phyloP scores from a whole-genome alignment of 176 grass and related monocot genomes.

The Avena atlantica region DNA sequence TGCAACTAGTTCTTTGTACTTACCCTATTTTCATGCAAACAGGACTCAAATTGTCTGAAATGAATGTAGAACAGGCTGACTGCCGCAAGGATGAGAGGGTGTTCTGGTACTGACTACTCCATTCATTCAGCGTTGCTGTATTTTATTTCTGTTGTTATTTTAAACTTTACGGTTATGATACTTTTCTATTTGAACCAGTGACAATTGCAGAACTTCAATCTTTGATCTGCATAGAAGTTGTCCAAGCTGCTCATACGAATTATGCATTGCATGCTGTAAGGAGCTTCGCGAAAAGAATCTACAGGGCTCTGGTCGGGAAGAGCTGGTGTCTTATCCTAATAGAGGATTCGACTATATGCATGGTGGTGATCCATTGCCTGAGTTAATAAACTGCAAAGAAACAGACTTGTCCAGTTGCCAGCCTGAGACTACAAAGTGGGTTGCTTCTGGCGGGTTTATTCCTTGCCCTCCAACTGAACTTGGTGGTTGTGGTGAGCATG shows the following conservation, averaged over 20 bases:
- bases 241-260: conserved; percentile 61
- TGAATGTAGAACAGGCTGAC: conserved; percentile 49
- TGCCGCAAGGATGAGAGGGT: conserved; percentile 62
- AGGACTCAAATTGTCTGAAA: conserved; percentile 46
- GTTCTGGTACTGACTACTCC: conserved; percentile 55
- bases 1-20: conserved; percentile 30
- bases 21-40: conserved; percentile 13
- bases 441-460: conserved; percentile 42
- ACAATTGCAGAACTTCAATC: conserved; percentile 79
- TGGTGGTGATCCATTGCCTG: conserved; percentile 46
- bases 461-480: conserved; percentile 62
- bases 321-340: conserved; percentile 13
- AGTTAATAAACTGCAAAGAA: not conserved
- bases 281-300: conserved; percentile 54
- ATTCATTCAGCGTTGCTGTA: not conserved
- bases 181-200: conserved; percentile 46
- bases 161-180: conserved; percentile 22
- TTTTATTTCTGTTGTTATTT: not conserved
- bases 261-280: conserved; percentile 74
- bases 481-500: conserved; percentile 60
- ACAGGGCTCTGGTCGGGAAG: conserved; percentile 36
- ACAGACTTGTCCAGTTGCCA: conserved; percentile 25
- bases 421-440: conserved; percentile 47
- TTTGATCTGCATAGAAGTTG: conserved; percentile 80
- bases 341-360: conserved; percentile 68